Base-by-base conservation (phyloP, 2,329 filamentous ascomycete genomes). In the Ophiostoma himal-ulmi region DNA sequence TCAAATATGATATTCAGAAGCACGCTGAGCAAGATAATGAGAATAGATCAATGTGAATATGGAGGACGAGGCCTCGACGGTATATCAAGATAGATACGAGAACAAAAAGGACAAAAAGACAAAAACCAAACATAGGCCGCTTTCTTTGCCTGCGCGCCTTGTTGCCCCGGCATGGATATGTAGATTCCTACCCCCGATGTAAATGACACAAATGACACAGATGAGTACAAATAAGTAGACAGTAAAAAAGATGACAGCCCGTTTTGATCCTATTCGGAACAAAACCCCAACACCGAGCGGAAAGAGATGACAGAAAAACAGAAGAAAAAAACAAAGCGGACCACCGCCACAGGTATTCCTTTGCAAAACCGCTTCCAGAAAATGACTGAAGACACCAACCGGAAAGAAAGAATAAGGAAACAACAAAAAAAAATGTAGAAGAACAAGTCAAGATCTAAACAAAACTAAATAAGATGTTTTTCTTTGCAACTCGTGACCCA, bases 361-460 rank as follows among this genome's bases (percentile, higher is more conserved):
- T 57, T 68, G 62, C 62, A 37, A 36, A 65, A 39, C 34, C 62
- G 57, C 57, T 62, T 54, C 57, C 57, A 64, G 36, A 64, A 68
- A 69, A 70, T 69, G 70, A 69, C 69, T 57, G 39, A 54, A 78
- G 77, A 78, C 77, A 77, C 80, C 62, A 65, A 39, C 34, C 34
- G 34, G 20, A 37, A n/a, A 34, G 30, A 20, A 64, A 34, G 22
- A 60, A 14, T 8, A 13, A 64, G 14, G 26, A 36, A 62, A 62
- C 5, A 20, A 14, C 17, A 62, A 64, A 8, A 62, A 62, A 20
- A 36, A 14, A 60, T 8, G 60, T 20, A 37, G 22, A 26, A 36
- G 79, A 80, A 80, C 80, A 76, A 69, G 54, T 77, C 72, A 67
- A 74, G 73, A 72, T 83, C 83, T 85, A 85, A 84, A 78, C 78